Evolutionary conservation across 1,139 yeast species (phyloP).

Genomic region (Geotrichum phurueaensis): DNA sequence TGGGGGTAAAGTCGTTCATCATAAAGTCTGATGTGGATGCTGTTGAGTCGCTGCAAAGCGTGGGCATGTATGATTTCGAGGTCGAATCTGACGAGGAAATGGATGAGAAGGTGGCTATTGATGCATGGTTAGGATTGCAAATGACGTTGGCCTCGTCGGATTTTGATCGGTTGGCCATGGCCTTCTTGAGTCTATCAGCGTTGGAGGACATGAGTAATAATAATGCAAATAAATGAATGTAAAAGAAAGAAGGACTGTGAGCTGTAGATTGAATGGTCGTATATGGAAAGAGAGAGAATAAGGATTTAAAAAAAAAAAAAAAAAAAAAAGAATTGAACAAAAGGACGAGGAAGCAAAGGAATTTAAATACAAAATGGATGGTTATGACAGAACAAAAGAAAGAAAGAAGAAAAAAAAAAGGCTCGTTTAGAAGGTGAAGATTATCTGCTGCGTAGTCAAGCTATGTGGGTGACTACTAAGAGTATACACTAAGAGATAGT

Average conservation of each 20-base stretch:
- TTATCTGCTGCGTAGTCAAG: not conserved
- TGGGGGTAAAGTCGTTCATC: not conserved
- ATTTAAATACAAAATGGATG: not conserved
- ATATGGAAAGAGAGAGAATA: not conserved
- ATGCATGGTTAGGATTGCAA: not conserved
- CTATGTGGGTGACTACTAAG: no score
- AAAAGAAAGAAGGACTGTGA: not conserved
- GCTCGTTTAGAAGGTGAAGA: no score
- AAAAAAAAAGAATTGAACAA: no score
- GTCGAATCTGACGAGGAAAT: not conserved
- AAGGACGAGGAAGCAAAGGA: not conserved
- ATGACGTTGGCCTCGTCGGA: not conserved
- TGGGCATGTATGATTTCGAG: slow-evolving; percentile 1
- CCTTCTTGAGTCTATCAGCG: slow-evolving; percentile 5
- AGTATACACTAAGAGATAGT: no score
- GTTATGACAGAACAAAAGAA: no score
- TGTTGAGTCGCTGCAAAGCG: slow-evolving; percentile 3
- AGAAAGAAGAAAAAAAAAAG: no score
- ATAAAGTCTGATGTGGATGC: not conserved
- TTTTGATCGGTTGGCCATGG: slow-evolving; percentile 1
- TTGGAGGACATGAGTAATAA: not conserved
- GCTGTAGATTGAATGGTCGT: not conserved
- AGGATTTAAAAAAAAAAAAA: no score
- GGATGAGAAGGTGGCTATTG: not conserved
- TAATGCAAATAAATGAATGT: not conserved